These are phyloP conservation scores for Penicillium maclennaniae DNA, from an alignment of 495 filamentous ascomycete species.

Conservation along the genomic window DNA sequence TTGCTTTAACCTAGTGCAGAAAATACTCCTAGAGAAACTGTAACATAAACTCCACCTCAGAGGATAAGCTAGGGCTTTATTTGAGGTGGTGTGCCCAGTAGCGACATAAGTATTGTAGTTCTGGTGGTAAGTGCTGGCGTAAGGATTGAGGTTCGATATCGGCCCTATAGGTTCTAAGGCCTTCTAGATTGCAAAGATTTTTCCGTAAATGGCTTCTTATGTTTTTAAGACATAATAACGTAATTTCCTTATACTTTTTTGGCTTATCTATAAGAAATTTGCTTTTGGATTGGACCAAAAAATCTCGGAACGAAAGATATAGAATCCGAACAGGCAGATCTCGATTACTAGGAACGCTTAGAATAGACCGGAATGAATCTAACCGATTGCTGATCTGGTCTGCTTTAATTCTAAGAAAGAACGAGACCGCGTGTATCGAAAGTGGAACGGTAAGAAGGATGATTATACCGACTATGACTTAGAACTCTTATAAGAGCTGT, in stretches of 20 bases:
- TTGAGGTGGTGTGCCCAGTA: no score
- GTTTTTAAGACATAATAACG: background rate
- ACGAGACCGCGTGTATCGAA: no score
- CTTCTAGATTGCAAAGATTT: background rate
- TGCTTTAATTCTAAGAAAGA: constrained; percentile 2
- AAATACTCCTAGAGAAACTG: background rate
- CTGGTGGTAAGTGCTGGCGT: background rate
- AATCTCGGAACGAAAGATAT: constrained; percentile 30
- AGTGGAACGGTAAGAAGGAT: no score
- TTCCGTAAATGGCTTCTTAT: background rate
- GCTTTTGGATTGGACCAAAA: constrained; percentile 16
- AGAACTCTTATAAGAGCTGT: constrained; percentile 20
- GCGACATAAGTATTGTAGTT: background rate
- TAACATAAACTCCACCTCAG: no score
- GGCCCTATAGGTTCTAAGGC: background rate
- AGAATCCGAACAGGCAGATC: constrained; percentile 9
- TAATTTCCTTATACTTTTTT: background rate
- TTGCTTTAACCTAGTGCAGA: constrained; percentile 8
- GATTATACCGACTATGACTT: background rate
- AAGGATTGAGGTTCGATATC: background rate
- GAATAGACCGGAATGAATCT: constrained; percentile 20
- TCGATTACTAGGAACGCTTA: constrained; percentile 22
- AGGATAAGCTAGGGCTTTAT: no score
- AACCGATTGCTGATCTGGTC: constrained; percentile 4
- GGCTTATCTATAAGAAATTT: background rate